Evolutionary conservation across 495 filamentous ascomycete genomes (phyloP), one percentile per base, ranked within the genome.

Genomic region (Trichoderma gamsii): DNA sequence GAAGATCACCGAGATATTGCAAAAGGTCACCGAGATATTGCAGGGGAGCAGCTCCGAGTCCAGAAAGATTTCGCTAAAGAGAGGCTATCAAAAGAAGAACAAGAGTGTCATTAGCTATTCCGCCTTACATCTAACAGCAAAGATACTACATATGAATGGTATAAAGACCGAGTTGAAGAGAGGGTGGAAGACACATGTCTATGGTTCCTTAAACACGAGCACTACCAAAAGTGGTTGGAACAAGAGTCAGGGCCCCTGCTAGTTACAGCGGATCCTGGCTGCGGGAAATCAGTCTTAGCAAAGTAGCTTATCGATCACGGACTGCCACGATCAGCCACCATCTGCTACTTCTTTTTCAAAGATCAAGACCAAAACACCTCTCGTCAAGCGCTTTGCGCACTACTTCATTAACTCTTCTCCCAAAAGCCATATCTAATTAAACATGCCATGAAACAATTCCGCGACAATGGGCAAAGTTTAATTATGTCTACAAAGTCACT

Each of bases 221-320:
- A 56, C 16, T 72, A 49, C 11, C 23, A 38, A 16, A 0, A 8
- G 4, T 72, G 69, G 71, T 0, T 70, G 67, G 27, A 44, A 29
- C 23, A 46, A 32, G 67, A 72, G 21, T 25, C 66, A 0, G 35
- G 70, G 21, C 63, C 65, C 15, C 69, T 74, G 0, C 72, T 84
- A 8, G 70, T 83, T 1, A 77, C 81, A 13, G 81, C 81, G 9
- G 76, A 83, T 66, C 81, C 81, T 27, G 82, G 81, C 5, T 83
- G 80, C 68, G 82, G 82, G 1, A 84, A 84, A 69, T 82, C 82
- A 0, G 80, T 83, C 9, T 67, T 83, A 18, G 67, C 78, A 0
- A 78, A 74, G 46, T 80, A 73, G 13, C 70, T 84, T 0, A 68
- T 80, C n/a, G 77, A 83, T 65, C 41, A 72, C 0, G 52, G 63